Percentiles rank a stretch among this genome's conserved stretches.
These are phyloP conservation scores for Gyrodon tennesseensis DNA, from an alignment of 1,284 basidiomycete species.

Conservation along the genomic window DNA sequence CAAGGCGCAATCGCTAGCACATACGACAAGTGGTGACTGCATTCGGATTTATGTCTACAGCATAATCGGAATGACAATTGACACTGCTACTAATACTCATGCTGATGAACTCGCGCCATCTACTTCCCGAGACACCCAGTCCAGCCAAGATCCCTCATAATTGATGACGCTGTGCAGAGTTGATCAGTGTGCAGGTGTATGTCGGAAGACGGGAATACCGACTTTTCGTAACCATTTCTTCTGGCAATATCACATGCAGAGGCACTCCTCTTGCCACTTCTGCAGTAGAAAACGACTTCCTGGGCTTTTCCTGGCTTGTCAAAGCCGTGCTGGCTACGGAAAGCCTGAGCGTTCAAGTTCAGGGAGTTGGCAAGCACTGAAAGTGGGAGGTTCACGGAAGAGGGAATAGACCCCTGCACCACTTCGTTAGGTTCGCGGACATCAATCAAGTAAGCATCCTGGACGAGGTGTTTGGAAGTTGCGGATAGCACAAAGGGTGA, in stretches of 20 bases:
- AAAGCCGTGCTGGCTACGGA: slow-evolving; percentile 77
- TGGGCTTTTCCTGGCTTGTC: slow-evolving; percentile 76
- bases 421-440: slow-evolving; percentile 96
- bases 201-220: slow-evolving; percentile 37
- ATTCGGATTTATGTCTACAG: no score
- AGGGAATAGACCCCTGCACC: slow-evolving; percentile 92
- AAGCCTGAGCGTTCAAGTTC: slow-evolving; percentile 59
- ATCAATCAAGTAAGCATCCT: slow-evolving; percentile 87
- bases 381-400: slow-evolving; percentile 91
- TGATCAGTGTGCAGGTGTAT: slow-evolving; percentile 6
- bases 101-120: slow-evolving; percentile 23
- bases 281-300: slow-evolving; percentile 92
- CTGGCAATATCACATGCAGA: slow-evolving; percentile 84
- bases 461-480: slow-evolving; percentile 12
- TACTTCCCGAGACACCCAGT: slow-evolving; percentile 77
- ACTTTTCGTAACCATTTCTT: slow-evolving; percentile 85
- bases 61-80: slow-evolving; percentile 2
- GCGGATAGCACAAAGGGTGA: slow-evolving; percentile 1
- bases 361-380: slow-evolving; percentile 75
- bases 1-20: neutral
- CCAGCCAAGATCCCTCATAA: slow-evolving; percentile 91
- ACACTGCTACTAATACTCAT: slow-evolving; percentile 11
- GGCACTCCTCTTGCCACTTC: slow-evolving; percentile 84
- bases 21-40: neutral
- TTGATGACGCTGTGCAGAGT: slow-evolving; percentile 63